Percentiles rank a stretch among this genome's conserved stretches.
These are phyloP conservation scores for Colletotrichum lupini DNA, from an alignment of 2,329 filamentous ascomycete genomes.

Conservation along the genomic window DNA sequence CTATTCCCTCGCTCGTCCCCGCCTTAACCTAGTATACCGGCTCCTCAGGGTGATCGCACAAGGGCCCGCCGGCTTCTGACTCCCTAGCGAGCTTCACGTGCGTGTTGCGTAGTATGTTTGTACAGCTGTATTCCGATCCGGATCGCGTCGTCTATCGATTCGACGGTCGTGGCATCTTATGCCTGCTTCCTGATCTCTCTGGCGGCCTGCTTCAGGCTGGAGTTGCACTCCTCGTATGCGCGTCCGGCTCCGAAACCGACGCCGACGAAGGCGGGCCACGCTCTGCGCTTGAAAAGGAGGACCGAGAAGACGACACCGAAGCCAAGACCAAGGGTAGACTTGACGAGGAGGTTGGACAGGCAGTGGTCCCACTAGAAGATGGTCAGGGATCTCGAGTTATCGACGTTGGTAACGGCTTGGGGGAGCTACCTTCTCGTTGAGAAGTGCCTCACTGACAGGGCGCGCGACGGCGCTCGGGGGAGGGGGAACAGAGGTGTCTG, in stretches of 20 bases:
- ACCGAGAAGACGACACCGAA: slow-evolving; percentile 99
- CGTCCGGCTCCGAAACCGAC: slow-evolving; percentile 95
- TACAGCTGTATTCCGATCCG: slow-evolving; percentile 44
- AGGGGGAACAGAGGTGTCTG: slow-evolving; percentile 64
- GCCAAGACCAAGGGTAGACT: slow-evolving; percentile 92
- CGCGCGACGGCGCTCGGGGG: slow-evolving; percentile 75
- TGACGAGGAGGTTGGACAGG: slow-evolving; percentile 96
- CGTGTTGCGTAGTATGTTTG: slow-evolving; percentile 38
- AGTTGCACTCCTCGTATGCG: slow-evolving; percentile 98
- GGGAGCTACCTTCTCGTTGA: slow-evolving; percentile 91
- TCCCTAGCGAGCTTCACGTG: slow-evolving; percentile 30
- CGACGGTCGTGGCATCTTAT: slow-evolving; percentile 41
- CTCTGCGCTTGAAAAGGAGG: slow-evolving; percentile 95
- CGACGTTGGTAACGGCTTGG: neutral
- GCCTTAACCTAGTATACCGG: slow-evolving; percentile 28
- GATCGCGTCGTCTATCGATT: slow-evolving; percentile 37
- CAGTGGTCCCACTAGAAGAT: slow-evolving; percentile 91
- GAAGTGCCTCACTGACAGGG: slow-evolving; percentile 95
- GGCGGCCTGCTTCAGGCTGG: slow-evolving; percentile 72
- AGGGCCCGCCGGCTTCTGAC: slow-evolving; percentile 22
- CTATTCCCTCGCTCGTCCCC: slow-evolving; percentile 35
- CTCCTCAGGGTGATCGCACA: slow-evolving; percentile 24
- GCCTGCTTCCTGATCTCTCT: slow-evolving; percentile 66
- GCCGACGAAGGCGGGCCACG: slow-evolving; percentile 96
- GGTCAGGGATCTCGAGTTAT: slow-evolving; percentile 25